Evolutionary conservation across 1,284 basidiomycete genomes (phyloP).

Genomic region (Somion occarium): DNA sequence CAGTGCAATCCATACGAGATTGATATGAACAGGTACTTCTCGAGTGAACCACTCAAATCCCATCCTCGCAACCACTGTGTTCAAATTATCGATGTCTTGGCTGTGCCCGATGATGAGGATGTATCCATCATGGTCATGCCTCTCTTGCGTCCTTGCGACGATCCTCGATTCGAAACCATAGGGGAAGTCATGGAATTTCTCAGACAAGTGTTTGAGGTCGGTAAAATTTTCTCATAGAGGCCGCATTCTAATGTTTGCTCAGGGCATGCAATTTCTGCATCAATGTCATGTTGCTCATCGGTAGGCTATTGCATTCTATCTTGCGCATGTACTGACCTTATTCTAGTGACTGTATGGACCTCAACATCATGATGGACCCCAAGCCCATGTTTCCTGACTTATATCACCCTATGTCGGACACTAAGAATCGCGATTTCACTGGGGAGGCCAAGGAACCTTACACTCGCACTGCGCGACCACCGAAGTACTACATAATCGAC

Average conservation of each 20-base stretch:
- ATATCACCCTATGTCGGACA: conserved; percentile 19
- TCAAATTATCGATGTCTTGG: not conserved
- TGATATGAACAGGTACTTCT: not conserved
- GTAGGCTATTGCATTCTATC: conserved; percentile 6
- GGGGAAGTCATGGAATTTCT: conserved; percentile 4
- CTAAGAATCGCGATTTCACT: conserved; percentile 12
- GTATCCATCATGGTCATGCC: conserved; percentile 3
- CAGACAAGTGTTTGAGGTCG: conserved; percentile 6
- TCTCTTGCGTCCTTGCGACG: not conserved
- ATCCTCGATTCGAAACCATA: not conserved
- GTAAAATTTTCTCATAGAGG: not conserved
- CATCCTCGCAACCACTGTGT: conserved; percentile 1
- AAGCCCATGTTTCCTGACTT: conserved; percentile 19
- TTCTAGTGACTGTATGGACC: conserved; percentile 30
- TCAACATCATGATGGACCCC: conserved; percentile 35
- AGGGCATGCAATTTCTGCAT: conserved; percentile 24
- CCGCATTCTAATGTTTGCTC: not conserved
- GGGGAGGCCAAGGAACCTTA: conserved; percentile 18
- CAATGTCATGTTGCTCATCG: conserved; percentile 19
- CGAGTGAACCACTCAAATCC: not conserved
- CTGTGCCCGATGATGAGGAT: not conserved
- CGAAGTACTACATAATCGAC: conserved; percentile 27
- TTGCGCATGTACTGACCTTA: not conserved
- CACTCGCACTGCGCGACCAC: conserved; percentile 22
- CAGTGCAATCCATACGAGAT: conserved; percentile 6